A percentile compares a stretch with the other conserved stretches of the same genome.
phyloP scores from a whole-genome alignment of 2,329 filamentous ascomycete species.

The Sporothrix variecibatus region DNA sequence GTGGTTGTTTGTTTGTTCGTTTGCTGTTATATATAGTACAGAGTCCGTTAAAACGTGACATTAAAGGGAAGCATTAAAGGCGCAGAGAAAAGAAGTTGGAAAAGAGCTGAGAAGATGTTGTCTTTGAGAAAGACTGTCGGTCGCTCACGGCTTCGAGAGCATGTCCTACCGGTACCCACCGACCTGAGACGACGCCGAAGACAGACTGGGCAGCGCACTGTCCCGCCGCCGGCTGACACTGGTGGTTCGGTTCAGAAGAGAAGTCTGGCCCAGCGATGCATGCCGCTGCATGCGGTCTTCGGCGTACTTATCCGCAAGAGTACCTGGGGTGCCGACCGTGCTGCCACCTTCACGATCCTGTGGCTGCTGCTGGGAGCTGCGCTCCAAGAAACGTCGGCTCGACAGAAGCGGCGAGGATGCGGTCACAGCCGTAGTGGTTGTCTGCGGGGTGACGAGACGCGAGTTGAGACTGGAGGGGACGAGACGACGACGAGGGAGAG shows the following conservation, averaged over 20 bases:
- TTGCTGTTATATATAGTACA: slow-evolving; percentile 9
- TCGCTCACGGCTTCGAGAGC: neutral
- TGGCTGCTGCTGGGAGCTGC: slow-evolving; percentile 47
- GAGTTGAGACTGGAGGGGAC: slow-evolving; percentile 52
- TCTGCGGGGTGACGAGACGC: slow-evolving; percentile 46
- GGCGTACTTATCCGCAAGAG: slow-evolving; percentile 39
- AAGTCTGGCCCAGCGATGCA: slow-evolving; percentile 47
- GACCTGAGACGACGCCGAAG: slow-evolving; percentile 43
- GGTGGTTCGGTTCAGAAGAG: slow-evolving; percentile 47
- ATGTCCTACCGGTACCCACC: slow-evolving; percentile 48
- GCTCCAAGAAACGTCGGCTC: slow-evolving; percentile 53
- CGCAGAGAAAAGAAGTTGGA: neutral
- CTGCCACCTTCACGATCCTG: slow-evolving; percentile 39
- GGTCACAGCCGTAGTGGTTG: slow-evolving; percentile 38
- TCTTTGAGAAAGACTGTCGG: neutral
- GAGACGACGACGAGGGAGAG: slow-evolving; percentile 56
- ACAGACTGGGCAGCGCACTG: slow-evolving; percentile 44
- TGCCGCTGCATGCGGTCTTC: slow-evolving; percentile 50
- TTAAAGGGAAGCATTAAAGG: neutral
- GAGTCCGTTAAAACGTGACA: slow-evolving; percentile 2
- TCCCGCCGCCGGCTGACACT: slow-evolving; percentile 48
- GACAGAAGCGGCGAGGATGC: slow-evolving; percentile 26
- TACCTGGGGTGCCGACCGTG: slow-evolving; percentile 29
- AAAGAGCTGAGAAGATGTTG: neutral
- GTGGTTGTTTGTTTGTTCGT: neutral